Evolutionary conservation across 331 rosid species (phyloP), one percentile per base, ranked within the genome.

Genomic region (Spiraea crenata): DNA sequence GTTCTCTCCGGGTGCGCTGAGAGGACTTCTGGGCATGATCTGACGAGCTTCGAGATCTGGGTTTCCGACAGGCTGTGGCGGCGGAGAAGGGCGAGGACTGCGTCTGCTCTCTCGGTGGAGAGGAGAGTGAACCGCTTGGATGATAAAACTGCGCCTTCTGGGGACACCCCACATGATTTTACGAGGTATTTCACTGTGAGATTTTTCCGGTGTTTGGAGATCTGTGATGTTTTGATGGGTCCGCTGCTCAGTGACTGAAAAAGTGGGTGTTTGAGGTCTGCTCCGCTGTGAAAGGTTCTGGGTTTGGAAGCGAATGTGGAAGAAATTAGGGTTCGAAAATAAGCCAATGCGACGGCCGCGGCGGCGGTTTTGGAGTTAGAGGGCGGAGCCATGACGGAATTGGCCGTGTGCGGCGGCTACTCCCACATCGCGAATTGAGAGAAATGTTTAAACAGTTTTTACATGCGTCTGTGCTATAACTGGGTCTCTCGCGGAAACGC

Each of bases 161-260:
- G 65, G 10, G 81, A 73, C 19, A 79, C 68, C 57, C 83, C 81
- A 68, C 73, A 65, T 12, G 76, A 19, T 40, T 72, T 63, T 37
- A 68, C 52, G 58, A 82, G 79, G 69, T 82, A 82, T 2, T 57
- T 35, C 15, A 65, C 78, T 9, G 71, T 63, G 42, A 41, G 52
- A 49, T 12, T 45, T 52, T 15, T 9, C 16, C 16, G 46, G 65
- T 11, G 13, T 59, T 37, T 45, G 14, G 65, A 35, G 65, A 35
- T 35, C 38, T 59, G 45, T 37, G 31, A 25, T 25, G 65, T 34
- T 20, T 11, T 16, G 10, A 59, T 35, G 20, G 19, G 65, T 59
- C 65, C 15, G 65, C 4, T 35, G 19, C 31, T 25, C 31, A 59
- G 11, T 59, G 38, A 59, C 5, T 37, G 65, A 35, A 35, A 4